Percentiles rank a stretch among this genome's conserved stretches.
Conservation (phyloP, 2,329 filamentous ascomycete species). For the Sporothrix globosa region DNA sequence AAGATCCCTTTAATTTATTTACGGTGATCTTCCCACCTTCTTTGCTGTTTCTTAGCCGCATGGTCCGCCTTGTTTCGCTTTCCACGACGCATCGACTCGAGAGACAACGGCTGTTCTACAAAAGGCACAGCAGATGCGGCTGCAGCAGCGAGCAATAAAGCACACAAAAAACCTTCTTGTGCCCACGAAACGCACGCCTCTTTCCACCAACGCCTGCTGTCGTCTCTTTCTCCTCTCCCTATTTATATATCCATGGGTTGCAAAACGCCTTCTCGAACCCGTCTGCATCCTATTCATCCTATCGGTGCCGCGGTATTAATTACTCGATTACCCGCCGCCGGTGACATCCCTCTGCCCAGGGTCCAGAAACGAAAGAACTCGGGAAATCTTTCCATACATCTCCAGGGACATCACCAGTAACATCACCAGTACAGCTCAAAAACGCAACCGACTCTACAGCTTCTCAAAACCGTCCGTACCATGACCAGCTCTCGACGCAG, state of each 20-base stretch:
- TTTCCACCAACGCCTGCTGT: background rate
- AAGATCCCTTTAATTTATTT: background rate
- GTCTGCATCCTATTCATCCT: background rate
- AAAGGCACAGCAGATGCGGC: background rate
- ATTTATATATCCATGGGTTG: background rate
- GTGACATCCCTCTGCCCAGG: background rate
- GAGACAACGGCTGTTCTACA: background rate
- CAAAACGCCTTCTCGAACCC: background rate
- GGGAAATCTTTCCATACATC: background rate
- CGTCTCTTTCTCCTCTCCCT: background rate
- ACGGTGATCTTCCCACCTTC: background rate
- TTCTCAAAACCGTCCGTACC: background rate
- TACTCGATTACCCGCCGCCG: slow-evolving; percentile 3
- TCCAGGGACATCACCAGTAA: too few relatives aligned
- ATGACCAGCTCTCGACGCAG: background rate
- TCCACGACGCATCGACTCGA: background rate
- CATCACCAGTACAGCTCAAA: too few relatives aligned
- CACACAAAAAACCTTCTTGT: background rate
- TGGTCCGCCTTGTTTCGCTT: background rate
- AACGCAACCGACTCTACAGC: too few relatives aligned
- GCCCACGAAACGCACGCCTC: background rate
- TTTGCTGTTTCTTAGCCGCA: background rate
- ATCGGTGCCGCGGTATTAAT: background rate
- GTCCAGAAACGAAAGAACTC: background rate
- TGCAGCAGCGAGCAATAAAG: background rate